These are phyloP conservation scores for Penicillium decumbens DNA, from an alignment of 2,329 filamentous ascomycete species.

Conservation along the genomic window DNA sequence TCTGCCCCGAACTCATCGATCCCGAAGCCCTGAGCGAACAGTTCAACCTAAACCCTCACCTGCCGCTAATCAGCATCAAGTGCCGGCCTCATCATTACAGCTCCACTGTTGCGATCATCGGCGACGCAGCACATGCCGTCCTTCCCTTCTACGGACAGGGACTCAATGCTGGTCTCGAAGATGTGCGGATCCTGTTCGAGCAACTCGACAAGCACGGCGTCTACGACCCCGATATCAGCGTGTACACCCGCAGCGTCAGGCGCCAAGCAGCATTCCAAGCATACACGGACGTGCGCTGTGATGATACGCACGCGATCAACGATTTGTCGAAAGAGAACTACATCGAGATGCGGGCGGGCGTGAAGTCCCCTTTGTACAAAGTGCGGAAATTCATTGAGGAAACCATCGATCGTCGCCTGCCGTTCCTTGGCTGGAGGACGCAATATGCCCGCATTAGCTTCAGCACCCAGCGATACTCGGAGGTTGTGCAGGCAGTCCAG, in stretches of 20 bases:
- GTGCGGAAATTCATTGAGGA: constrained; percentile 85
- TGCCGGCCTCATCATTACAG: constrained; percentile 81
- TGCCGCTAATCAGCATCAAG: constrained; percentile 90
- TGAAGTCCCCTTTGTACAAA: constrained; percentile 71
- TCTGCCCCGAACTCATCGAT: constrained; percentile 57
- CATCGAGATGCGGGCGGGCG: constrained; percentile 84
- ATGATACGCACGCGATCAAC: constrained; percentile 85
- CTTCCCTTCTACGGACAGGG: constrained; percentile 98
- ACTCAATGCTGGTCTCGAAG: constrained; percentile 94
- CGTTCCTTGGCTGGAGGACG: constrained; percentile 78
- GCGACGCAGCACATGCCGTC: constrained; percentile 95
- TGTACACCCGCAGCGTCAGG: constrained; percentile 45
- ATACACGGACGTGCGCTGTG: constrained; percentile 69
- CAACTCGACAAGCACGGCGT: constrained; percentile 66
- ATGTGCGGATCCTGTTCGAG: constrained; percentile 82
- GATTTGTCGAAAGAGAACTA: constrained; percentile 90
- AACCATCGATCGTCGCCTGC: constrained; percentile 68
- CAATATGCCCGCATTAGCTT: constrained; percentile 93
- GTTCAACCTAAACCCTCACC: constrained; percentile 77
- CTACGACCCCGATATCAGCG: constrained; percentile 28
- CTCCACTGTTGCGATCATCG: constrained; percentile 74
- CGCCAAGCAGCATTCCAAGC: constrained; percentile 56
- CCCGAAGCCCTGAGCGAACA: constrained; percentile 65
- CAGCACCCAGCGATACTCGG: constrained; percentile 83
- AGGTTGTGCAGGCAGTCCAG: constrained; percentile 67